Percentiles rank a stretch among this genome's conserved stretches.
These are phyloP conservation scores for Brassica balearica DNA, from an alignment of 441 rosid species.

Conservation along the genomic window DNA sequence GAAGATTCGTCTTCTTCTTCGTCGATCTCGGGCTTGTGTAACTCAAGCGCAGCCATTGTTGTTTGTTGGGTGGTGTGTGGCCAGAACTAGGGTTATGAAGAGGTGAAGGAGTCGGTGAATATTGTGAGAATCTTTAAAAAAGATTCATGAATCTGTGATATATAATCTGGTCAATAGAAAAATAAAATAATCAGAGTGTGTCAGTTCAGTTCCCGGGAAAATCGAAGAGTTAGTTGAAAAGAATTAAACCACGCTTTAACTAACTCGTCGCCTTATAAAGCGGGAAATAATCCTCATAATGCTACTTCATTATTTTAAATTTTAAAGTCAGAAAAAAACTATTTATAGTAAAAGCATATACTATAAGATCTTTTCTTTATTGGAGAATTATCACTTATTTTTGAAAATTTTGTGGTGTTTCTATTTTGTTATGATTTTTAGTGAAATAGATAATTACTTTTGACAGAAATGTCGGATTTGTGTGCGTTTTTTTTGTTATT, in stretches of 20 bases:
- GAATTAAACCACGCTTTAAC: background rate
- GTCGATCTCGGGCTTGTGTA: slow-evolving; percentile 22
- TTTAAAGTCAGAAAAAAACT: background rate
- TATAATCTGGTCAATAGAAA: background rate
- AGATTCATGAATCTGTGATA: slow-evolving; percentile 5
- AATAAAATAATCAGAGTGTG: slow-evolving; percentile 1
- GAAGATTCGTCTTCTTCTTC: slow-evolving; percentile 56
- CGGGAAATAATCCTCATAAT: slow-evolving; percentile 7
- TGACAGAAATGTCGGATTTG: no score
- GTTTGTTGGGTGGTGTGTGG: background rate
- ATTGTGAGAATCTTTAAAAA: slow-evolving; percentile 9
- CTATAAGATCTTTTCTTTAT: background rate
- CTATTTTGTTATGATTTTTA: background rate
- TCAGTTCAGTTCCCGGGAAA: background rate
- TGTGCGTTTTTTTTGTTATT: no score
- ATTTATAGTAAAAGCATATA: slow-evolving; percentile 1
- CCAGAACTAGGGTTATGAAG: background rate
- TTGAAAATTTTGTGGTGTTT: background rate
- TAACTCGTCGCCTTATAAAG: background rate
- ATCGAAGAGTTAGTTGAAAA: background rate
- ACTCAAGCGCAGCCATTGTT: slow-evolving; percentile 35
- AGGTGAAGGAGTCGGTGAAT: background rate
- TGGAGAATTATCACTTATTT: background rate
- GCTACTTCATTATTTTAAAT: background rate
- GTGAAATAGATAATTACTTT: no score